Base-by-base conservation (phyloP, 2,329 filamentous ascomycete genomes). In the Simplicillium sp. region DNA sequence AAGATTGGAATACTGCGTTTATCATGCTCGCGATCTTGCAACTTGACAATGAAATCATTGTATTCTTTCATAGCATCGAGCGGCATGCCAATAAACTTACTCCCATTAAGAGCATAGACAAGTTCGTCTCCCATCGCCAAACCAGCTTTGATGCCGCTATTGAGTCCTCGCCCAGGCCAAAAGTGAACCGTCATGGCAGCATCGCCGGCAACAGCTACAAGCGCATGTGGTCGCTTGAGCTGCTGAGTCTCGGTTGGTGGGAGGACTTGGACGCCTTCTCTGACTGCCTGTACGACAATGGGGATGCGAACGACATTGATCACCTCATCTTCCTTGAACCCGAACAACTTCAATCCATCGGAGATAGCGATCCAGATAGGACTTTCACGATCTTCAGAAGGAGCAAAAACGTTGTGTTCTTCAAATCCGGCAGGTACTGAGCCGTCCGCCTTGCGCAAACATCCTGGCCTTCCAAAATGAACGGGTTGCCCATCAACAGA, bases 161-260 rank as follows among this genome's bases (percentile, higher is more conserved):
- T 61, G 4, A 61, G 49, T 0, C 58, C 58, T 7, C 58, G 51
- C 1, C 59, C 59, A 0, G 59, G 57, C 59, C 57, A 61, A 37
- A 61, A 62, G 42, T 61, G 57, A 3, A 61, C 59, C 7, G 55
- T 60, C 55, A 61, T 61, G 17, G 56, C 56, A 2, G 58, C 55
- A 29, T 62, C 59, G 2, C 58, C 59, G 0, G 59, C 57, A 1
- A 62, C 53, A 1, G 58, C 56, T 0, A 59, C 58, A 2, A 61
- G 51, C 1, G 49, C 58, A 14, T 60, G 57, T 2, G 57, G 54
- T 0, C 56, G 53, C 9, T 42, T 45, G 34, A 57, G 40, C 11
- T 41, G 49, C 15, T 44, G 44, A 4, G 52, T 51, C 37, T 60
- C 57, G 13, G 44, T 45, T 1, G 49, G 46, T 0, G 52, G 53